A percentile compares a stretch with the other conserved stretches of the same genome.
Evolutionary conservation across 345 rosid species (phyloP).

Genomic region (Populus tremula): DNA sequence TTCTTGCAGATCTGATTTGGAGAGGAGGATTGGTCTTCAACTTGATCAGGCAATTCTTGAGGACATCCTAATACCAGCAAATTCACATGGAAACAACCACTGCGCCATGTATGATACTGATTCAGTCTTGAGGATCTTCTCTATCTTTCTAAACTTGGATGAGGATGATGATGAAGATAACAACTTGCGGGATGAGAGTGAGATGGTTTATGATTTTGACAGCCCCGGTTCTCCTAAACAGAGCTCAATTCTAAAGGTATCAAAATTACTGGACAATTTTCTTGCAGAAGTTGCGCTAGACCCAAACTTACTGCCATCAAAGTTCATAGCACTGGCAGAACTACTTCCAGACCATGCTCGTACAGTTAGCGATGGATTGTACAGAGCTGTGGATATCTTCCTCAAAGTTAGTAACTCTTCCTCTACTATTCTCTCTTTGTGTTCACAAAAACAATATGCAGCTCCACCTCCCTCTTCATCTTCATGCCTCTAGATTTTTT

Average conservation of each 20-base stretch:
- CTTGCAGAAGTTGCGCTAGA: conserved; percentile 94
- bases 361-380: conserved; percentile 77
- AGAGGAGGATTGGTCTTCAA: conserved; percentile 85
- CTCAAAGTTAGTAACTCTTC: conserved; percentile 53
- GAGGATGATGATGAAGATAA: conserved; percentile 68
- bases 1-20: conserved; percentile 80
- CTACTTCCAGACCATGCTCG: conserved; percentile 96
- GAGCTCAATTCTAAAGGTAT: conserved; percentile 89
- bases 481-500: background rate
- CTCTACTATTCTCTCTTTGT: background rate
- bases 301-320: conserved; percentile 62
- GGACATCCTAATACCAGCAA: conserved; percentile 78
- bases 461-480: background rate
- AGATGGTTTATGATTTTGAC: conserved; percentile 84
- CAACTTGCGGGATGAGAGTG: conserved; percentile 65
- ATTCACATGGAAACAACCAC: conserved; percentile 51
- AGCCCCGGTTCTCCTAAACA: conserved; percentile 93
- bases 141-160: conserved; percentile 81
- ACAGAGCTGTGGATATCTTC: conserved; percentile 88
- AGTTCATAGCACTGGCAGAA: conserved; percentile 79
- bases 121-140: conserved; percentile 76
- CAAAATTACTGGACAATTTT: conserved; percentile 79
- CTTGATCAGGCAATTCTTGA: conserved; percentile 98
- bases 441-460: background rate
- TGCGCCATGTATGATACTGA: conserved; percentile 72